These are phyloP conservation scores for Biscogniauxia sp. DNA, from an alignment of 2,329 filamentous ascomycete genomes.

Conservation along the genomic window DNA sequence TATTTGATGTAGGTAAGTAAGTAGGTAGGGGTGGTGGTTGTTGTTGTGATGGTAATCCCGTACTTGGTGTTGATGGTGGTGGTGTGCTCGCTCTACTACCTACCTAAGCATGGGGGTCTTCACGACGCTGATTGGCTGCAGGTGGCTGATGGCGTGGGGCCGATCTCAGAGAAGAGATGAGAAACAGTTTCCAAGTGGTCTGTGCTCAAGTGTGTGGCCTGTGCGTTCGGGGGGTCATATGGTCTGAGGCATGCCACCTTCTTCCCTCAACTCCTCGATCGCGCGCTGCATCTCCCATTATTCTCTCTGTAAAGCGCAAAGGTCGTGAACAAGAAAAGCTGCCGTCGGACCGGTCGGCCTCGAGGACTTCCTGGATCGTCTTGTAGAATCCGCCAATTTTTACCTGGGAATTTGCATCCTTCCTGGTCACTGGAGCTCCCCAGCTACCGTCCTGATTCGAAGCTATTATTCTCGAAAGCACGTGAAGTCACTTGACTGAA, in stretches of 20 bases:
- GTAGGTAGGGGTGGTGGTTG: background rate
- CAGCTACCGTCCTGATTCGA: slow-evolving; percentile 29
- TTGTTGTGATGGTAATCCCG: background rate
- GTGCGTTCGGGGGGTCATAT: slow-evolving; percentile 17
- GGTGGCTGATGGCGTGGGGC: background rate
- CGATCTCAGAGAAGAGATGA: background rate
- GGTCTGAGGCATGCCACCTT: slow-evolving; percentile 30
- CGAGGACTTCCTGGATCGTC: slow-evolving; percentile 4
- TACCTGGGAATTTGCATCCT: background rate
- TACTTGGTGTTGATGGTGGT: background rate
- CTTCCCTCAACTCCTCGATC: slow-evolving; percentile 27
- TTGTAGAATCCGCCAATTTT: slow-evolving; percentile 1
- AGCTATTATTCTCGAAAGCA: slow-evolving; percentile 29
- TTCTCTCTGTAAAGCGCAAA: slow-evolving; percentile 19
- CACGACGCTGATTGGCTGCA: background rate
- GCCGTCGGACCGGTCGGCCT: slow-evolving; percentile 10
- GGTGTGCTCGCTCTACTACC: background rate
- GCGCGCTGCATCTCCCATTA: slow-evolving; percentile 26
- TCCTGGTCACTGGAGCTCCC: slow-evolving; percentile 22
- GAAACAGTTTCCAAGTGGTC: slow-evolving; percentile 8
- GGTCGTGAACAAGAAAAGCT: slow-evolving; percentile 11
- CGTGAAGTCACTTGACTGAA: slow-evolving; percentile 34
- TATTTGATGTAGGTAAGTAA: background rate
- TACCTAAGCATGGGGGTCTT: background rate
- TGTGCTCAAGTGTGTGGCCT: slow-evolving; percentile 8